Evolutionary conservation across 495 filamentous ascomycete species (phyloP).

Genomic region (Mycothermus thermophilus): DNA sequence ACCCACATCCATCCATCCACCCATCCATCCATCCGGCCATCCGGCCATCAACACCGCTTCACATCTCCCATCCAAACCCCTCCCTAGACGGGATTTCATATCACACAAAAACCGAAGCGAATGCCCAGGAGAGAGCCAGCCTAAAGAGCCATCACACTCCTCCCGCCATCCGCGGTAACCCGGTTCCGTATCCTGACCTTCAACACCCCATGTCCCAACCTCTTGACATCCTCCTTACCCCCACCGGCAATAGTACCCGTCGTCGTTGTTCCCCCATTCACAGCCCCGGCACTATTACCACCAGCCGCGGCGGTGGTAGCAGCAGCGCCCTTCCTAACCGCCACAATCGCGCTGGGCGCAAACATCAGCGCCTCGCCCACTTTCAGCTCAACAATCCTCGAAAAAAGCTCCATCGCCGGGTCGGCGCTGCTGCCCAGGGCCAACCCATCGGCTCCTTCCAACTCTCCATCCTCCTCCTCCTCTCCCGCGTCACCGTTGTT

Average conservation of each 20-base stretch:
- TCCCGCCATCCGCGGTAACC: constrained; percentile 43
- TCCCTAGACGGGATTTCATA: too few relatives aligned
- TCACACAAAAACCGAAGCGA: too few relatives aligned
- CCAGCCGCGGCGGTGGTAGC: constrained; percentile 1
- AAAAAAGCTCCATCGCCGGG: constrained; percentile 32
- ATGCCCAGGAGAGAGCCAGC: too few relatives aligned
- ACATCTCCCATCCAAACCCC: too few relatives aligned
- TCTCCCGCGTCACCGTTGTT: constrained; percentile 1
- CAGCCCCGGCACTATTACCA: too few relatives aligned
- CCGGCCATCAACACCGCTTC: too few relatives aligned
- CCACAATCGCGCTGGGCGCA: constrained; percentile 43
- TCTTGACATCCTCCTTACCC: constrained; percentile 18
- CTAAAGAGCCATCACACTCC: constrained; percentile 36
- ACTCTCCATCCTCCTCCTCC: constrained; percentile 1
- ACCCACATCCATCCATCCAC: too few relatives aligned
- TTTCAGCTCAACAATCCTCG: constrained; percentile 41
- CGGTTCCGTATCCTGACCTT: constrained; percentile 41
- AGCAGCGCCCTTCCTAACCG: constrained; percentile 16
- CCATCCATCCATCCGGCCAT: too few relatives aligned
- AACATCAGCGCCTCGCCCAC: constrained; percentile 57
- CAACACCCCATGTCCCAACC: constrained; percentile 32
- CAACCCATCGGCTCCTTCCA: constrained; percentile 1
- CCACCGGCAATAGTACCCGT: too few relatives aligned
- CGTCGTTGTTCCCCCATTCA: too few relatives aligned
- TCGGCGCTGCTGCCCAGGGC: constrained; percentile 14